Base-by-base conservation (phyloP, 139 green algal species). In the Desmodesmus armatus region DNA sequence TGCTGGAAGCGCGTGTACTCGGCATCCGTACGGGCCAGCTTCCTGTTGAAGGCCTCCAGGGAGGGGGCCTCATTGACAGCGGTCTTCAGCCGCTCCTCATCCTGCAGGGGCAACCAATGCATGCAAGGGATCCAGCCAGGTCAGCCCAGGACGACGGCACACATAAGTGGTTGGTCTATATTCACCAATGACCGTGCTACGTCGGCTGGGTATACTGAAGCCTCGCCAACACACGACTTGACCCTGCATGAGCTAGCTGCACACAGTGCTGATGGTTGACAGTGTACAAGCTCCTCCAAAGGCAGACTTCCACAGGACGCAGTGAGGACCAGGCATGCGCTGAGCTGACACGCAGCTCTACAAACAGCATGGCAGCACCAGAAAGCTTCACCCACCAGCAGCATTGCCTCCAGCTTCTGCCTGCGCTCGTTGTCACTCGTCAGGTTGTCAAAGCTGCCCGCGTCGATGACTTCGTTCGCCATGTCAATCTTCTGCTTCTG, bases 401-500 rank as follows among this genome's bases (percentile, higher is more conserved):
- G 89, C 90, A 98, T 83, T 40, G 88, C 82, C 89, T 98, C 95
- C 78, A 98, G 89, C 37, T 94, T 98, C 29, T 94, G 77, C 27
- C 89, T 87, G 19, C 95, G 89, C 88, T 99, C 96, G 58, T 97
- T 96, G 84, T 97, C 98, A 51, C 89, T 96, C 40, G 97, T 99
- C 63, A 95, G 86, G 91, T 95, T 94, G 91, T 99, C 96, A 83
- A 99, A 99, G 63, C 87, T 87, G 4, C 96, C 96, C 4, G 96
- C 96, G 80, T 98, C 95, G 72, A 98, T 98, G 78, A 98, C 91
- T 88, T 99, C 97, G 85, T 97, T 96, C 31, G 97, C 97, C 97
- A 99, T 99, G 80, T 99, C 97, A 73, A 98, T 99, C 91, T 99
- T 99, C 66, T 94, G 88, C 89, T 96, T 95, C 93, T 99, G 97